Percentiles rank a stretch among this genome's conserved stretches.
Conservation (phyloP, 495 filamentous ascomycete genomes). For the Penicillium verhagenii region DNA sequence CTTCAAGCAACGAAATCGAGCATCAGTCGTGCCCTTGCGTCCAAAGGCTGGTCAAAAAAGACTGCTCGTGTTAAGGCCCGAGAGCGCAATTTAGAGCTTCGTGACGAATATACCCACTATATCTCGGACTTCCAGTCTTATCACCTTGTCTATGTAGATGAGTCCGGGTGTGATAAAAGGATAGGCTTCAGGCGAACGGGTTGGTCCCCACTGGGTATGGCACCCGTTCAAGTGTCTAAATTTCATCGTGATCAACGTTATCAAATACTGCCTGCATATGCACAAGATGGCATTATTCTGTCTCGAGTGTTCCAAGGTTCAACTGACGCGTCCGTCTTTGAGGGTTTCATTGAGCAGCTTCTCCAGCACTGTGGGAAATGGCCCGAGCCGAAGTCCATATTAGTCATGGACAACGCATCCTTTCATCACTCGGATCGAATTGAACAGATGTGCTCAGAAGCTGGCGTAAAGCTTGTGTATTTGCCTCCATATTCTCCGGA, state of each 20-base stretch:
- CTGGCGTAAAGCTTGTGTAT: not conserved
- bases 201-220: constrained; percentile 2
- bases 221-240: constrained; percentile 8
- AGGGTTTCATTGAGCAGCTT: constrained; percentile 42
- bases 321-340: constrained; percentile 38
- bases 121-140: constrained; percentile 10
- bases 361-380: constrained; percentile 36
- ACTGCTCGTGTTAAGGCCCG: not conserved
- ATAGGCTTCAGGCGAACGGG: constrained; percentile 10
- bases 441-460: constrained; percentile 8
- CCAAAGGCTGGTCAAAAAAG: constrained; percentile 11
- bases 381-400: constrained; percentile 39
- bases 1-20: too few species aligned
- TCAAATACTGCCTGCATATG: constrained; percentile 34
- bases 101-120: not conserved
- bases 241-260: constrained; percentile 11
- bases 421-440: not conserved
- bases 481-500: constrained; percentile 27
- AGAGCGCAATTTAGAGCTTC: constrained; percentile 3
- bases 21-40: not conserved
- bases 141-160: constrained; percentile 8
- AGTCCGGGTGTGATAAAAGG: constrained; percentile 13
- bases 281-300: constrained; percentile 37
- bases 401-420: constrained; percentile 16
- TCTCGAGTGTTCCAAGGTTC: constrained; percentile 36